phyloP scores from a whole-genome alignment of 805 yeast species.

The Cyberlindnera xylosilytica region DNA sequence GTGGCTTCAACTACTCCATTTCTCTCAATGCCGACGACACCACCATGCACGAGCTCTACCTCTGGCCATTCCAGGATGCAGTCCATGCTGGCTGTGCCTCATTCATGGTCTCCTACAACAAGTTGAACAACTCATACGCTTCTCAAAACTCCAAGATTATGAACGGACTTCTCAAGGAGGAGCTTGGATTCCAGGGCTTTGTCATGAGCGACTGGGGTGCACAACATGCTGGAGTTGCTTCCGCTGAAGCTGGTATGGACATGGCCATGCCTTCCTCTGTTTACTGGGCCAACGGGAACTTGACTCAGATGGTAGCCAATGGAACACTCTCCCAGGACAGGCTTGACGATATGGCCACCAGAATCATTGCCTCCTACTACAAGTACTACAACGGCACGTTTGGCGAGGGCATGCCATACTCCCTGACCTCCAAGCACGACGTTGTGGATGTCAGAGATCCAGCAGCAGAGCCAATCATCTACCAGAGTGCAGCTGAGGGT shows the following conservation, averaged over 20 bases:
- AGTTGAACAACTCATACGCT: slow-evolving; percentile 7
- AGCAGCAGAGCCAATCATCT: slow-evolving; percentile 5
- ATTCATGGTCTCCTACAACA: slow-evolving; percentile 10
- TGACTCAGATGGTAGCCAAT: slow-evolving; percentile 5
- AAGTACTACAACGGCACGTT: slow-evolving; percentile 3
- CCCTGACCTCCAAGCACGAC: slow-evolving; percentile 3
- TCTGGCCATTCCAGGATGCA: slow-evolving; percentile 11
- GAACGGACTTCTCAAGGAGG: slow-evolving; percentile 7
- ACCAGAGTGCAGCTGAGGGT: slow-evolving; percentile 11
- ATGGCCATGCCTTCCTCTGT: slow-evolving; percentile 9
- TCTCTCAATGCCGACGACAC: slow-evolving; percentile 4
- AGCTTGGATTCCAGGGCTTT: slow-evolving; percentile 12
- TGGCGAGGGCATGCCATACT: slow-evolving; percentile 8
- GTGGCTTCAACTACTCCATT: slow-evolving; percentile 4
- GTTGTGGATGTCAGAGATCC: slow-evolving; percentile 7
- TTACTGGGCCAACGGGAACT: slow-evolving; percentile 8
- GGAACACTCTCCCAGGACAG: slow-evolving; percentile 9
- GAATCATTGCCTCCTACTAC: slow-evolving; percentile 9
- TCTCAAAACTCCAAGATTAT: slow-evolving; percentile 8
- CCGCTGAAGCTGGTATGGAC: slow-evolving; percentile 8
- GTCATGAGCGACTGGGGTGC: slow-evolving; percentile 8
- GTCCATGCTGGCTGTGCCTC: slow-evolving; percentile 8
- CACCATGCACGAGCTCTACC: slow-evolving; percentile 9
- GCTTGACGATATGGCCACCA: slow-evolving; percentile 7
- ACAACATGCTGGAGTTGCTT: slow-evolving; percentile 5